These are phyloP conservation scores for Thelephora terrestris DNA, from an alignment of 1,284 basidiomycete species.

Conservation along the genomic window DNA sequence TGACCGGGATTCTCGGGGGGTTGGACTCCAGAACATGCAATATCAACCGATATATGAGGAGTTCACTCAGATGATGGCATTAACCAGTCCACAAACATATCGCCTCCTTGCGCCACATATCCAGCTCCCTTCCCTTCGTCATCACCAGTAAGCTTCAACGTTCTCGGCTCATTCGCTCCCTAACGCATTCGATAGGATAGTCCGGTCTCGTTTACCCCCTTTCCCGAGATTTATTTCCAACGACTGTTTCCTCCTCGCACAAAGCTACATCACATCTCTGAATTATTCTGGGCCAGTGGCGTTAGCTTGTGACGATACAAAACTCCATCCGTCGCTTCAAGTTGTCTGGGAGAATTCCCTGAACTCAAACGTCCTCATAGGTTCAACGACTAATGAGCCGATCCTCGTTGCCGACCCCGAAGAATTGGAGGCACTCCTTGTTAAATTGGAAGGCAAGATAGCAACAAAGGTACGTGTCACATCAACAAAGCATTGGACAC, in stretches of 20 bases:
- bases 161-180: too few relatives aligned
- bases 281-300: constrained; percentile 20
- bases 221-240: too few relatives aligned
- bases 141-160: constrained; percentile 15
- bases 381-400: constrained; percentile 11
- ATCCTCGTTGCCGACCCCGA: constrained; percentile 13
- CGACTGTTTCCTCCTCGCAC: too few relatives aligned
- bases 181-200: too few relatives aligned
- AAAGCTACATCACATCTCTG: constrained; percentile 11
- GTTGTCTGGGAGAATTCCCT: too few relatives aligned
- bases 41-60: constrained; percentile 23
- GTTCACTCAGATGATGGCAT: constrained; percentile 18
- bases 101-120: constrained; percentile 16
- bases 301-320: too few relatives aligned
- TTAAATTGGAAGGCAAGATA: constrained; percentile 1
- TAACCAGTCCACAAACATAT: constrained; percentile 21
- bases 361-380: too few relatives aligned
- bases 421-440: constrained; percentile 4
- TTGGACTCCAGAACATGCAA: constrained; percentile 28
- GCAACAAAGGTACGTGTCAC: constrained; percentile 14
- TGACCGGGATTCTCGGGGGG: constrained; percentile 20
- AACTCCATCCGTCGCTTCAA: too few relatives aligned
- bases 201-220: too few relatives aligned
- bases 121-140: constrained; percentile 12
- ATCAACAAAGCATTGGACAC: background rate